These are phyloP conservation scores for Daphne laureola DNA, from an alignment of 441 rosid species.

Conservation along the genomic window DNA sequence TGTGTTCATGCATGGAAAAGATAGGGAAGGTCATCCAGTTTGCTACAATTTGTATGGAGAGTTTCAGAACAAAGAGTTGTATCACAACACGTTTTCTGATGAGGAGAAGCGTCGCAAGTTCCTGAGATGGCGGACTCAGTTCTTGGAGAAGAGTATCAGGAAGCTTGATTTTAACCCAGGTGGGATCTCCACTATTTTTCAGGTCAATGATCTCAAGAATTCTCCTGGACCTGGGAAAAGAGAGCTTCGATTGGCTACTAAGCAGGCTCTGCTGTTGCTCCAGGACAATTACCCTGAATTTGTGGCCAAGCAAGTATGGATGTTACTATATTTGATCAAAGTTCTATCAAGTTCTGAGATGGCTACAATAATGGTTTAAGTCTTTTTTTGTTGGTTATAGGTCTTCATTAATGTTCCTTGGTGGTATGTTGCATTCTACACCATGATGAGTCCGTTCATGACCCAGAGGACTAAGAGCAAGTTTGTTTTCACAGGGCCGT, in stretches of 20 bases:
- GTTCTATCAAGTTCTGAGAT: background rate
- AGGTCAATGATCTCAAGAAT: constrained; percentile 75
- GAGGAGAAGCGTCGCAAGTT: constrained; percentile 66
- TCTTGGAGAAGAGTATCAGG: constrained; percentile 77
- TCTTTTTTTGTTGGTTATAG: constrained; percentile 27
- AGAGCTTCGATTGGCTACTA: constrained; percentile 75
- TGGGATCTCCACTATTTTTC: constrained; percentile 63
- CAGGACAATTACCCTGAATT: constrained; percentile 95
- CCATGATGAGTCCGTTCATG: constrained; percentile 80
- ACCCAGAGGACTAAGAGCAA: constrained; percentile 94
- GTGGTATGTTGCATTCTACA: constrained; percentile 91
- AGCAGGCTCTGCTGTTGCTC: constrained; percentile 78
- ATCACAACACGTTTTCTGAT: constrained; percentile 55
- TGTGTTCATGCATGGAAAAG: constrained; percentile 83
- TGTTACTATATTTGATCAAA: background rate
- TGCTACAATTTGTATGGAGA: constrained; percentile 93
- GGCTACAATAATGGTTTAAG: constrained; percentile 5
- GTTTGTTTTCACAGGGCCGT: constrained; percentile 68
- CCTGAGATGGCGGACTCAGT: constrained; percentile 82
- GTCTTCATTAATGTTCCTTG: constrained; percentile 95
- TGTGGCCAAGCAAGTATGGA: constrained; percentile 75
- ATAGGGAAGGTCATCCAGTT: constrained; percentile 72
- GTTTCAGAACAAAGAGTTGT: constrained; percentile 70
- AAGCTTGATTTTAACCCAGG: constrained; percentile 63
- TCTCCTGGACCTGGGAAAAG: constrained; percentile 73